Evolutionary conservation across 164 flowering plant genomes (phyloP), one percentile per base, ranked within the genome.

Genomic region (Annona squamosa): DNA sequence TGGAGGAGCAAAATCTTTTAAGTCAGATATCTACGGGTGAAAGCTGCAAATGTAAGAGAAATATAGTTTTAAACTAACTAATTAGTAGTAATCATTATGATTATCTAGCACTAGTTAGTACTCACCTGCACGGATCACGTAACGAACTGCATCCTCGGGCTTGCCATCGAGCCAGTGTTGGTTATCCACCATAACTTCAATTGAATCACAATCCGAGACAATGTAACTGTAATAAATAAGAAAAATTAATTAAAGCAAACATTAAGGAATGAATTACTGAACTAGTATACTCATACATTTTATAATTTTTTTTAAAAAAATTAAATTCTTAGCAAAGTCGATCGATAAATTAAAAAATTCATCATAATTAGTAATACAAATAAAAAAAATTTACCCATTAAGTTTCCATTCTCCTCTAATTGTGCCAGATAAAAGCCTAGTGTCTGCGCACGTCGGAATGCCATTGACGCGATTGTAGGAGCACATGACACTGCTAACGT

Each of bases 401-500:
- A 91, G 87, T 10, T 80, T 74, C 91, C 94, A 90, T 16, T 76
- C 75, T 19, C 75, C 76, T 66, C 97, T 83, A 4, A 89, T 86
- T 5, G 84, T 82, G 0, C 77, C 76, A 57, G 89, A 57, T 4
- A 91, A 67, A 44, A 91, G 87, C 77, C 88, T 78, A 43, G 64
- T 71, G 68, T 91, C 85, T 2, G 94, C 94, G 73, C 94, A 91
- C 63, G 76, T 81, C 1, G 91, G 94, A 42, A 89, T 84, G 2
- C 94, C 92, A 79, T 91, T 91, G 13, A 89, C 88, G 1, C 80
- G 82, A 59, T 88, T 91, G 77, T 84, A 91, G 45, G 91, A 89
- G 70, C 94, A 91, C 94, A 90, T 91, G 18, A 90, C 88, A 5
- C 91, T 88, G 69, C 89, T 87, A 4, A 91, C 97, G 76, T 72